phyloP scores from a whole-genome alignment of 2,329 filamentous ascomycete species.

The Capronia epimyces region DNA sequence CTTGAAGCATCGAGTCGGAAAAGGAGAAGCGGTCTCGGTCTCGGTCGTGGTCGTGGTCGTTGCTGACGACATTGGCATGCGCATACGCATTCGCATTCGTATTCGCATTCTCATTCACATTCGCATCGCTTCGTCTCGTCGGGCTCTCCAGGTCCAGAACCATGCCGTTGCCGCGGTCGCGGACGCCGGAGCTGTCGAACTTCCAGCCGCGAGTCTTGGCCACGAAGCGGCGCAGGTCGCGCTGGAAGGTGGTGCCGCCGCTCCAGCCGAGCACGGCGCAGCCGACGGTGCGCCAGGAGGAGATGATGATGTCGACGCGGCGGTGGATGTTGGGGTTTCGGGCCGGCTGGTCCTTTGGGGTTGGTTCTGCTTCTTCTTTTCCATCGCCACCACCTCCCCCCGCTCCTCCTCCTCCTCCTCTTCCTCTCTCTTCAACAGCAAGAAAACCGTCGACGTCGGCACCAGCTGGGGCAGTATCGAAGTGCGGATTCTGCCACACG shows the following conservation, averaged over 20 bases:
- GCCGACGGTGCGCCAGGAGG: conserved; percentile 80
- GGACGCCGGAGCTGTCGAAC: conserved; percentile 85
- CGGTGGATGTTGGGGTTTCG: conserved; percentile 70
- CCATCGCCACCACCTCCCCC: neutral
- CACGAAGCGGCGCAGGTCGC: conserved; percentile 76
- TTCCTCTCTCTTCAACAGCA: neutral
- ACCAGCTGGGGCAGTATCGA: conserved; percentile 32
- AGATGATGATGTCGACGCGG: conserved; percentile 85
- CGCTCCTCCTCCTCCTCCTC: conserved; percentile 20
- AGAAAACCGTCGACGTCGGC: too few relatives aligned
- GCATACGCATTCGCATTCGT: too few relatives aligned
- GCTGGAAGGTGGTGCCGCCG: conserved; percentile 81
- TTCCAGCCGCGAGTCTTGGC: conserved; percentile 68
- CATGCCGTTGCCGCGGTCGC: conserved; percentile 59
- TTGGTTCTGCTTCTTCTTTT: neutral
- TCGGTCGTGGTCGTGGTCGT: too few relatives aligned
- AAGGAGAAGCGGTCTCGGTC: too few relatives aligned
- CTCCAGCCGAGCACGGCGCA: conserved; percentile 87
- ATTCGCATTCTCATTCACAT: too few relatives aligned
- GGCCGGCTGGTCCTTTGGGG: neutral
- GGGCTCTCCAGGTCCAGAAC: conserved; percentile 62
- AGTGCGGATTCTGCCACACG: conserved; percentile 74
- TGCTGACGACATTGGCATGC: too few relatives aligned
- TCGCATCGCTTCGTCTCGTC: conserved; percentile 23
- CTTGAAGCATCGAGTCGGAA: too few relatives aligned